Conservation (phyloP, 1,284 basidiomycete genomes). For the Pseudozyma hubeiensis region DNA sequence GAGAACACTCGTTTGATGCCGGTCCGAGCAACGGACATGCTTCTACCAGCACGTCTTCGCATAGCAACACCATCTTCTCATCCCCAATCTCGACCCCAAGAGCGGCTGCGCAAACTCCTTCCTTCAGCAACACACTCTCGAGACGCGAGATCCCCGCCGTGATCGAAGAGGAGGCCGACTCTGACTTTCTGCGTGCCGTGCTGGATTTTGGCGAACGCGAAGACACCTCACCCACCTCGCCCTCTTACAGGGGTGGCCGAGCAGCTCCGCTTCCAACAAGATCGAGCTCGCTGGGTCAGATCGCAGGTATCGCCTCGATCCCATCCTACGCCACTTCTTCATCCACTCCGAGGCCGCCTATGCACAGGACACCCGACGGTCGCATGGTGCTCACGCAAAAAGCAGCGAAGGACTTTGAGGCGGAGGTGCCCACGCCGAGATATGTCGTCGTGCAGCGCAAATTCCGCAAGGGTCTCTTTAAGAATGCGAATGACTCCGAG, state of each 20-base stretch:
- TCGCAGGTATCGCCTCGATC: slow-evolving; percentile 8
- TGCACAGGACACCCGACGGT: slow-evolving; percentile 25
- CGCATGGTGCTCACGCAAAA: slow-evolving; percentile 32
- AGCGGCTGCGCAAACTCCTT: background rate
- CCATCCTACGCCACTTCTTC: slow-evolving; percentile 1
- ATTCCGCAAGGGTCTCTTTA: slow-evolving; percentile 38
- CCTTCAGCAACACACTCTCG: slow-evolving; percentile 6
- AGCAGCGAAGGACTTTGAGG: slow-evolving; percentile 23
- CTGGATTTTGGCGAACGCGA: slow-evolving; percentile 46
- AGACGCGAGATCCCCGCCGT: slow-evolving; percentile 28
- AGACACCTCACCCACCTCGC: slow-evolving; percentile 1
- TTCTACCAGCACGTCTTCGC: slow-evolving; percentile 11
- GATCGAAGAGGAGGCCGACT: slow-evolving; percentile 48
- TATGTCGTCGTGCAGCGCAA: slow-evolving; percentile 23
- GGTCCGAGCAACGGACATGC: slow-evolving; percentile 9
- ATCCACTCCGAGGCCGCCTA: background rate
- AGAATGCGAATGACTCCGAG: slow-evolving; percentile 31
- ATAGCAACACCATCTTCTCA: slow-evolving; percentile 1
- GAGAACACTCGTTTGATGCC: slow-evolving; percentile 3
- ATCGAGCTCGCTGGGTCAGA: slow-evolving; percentile 37
- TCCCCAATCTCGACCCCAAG: slow-evolving; percentile 9
- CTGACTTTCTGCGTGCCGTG: slow-evolving; percentile 55
- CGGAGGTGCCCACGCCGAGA: slow-evolving; percentile 7
- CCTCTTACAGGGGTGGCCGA: slow-evolving; percentile 34
- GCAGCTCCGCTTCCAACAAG: slow-evolving; percentile 33